These are phyloP conservation scores for Aureobasidium sp. DNA, from an alignment of 2,329 filamentous ascomycete species.

Conservation along the genomic window DNA sequence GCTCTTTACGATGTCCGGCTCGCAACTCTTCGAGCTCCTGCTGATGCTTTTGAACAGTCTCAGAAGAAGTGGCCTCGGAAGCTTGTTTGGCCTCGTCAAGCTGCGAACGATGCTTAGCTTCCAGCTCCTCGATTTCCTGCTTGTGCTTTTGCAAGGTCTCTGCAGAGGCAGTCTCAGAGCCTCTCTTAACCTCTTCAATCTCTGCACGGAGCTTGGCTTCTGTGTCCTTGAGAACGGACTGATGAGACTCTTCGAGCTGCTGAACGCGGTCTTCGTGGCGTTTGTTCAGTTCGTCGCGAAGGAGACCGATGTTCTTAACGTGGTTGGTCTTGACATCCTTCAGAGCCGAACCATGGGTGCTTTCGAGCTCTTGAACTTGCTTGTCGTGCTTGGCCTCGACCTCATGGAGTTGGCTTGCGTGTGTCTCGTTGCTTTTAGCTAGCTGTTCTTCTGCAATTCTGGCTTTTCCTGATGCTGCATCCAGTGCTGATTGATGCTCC, in stretches of 20 bases:
- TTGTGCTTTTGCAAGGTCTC: not conserved
- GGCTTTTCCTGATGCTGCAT: conserved; percentile 7
- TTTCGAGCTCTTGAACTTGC: not conserved
- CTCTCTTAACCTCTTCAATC: not conserved
- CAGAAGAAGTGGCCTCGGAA: not conserved
- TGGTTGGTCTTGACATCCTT: not conserved
- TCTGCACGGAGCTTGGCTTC: not conserved
- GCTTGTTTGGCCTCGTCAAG: not conserved
- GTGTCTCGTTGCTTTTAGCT: not conserved
- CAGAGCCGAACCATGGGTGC: not conserved
- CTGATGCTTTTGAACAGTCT: not conserved
- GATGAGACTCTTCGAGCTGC: not conserved
- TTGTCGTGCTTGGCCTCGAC: not conserved
- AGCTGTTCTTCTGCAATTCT: not conserved
- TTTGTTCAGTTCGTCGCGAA: not conserved
- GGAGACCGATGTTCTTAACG: not conserved
- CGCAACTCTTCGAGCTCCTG: not conserved
- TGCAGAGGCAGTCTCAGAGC: not conserved
- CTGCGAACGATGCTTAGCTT: not conserved
- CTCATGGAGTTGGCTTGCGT: not conserved
- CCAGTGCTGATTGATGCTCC: not conserved
- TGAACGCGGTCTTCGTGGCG: not conserved
- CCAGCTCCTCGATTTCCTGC: not conserved
- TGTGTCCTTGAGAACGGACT: not conserved
- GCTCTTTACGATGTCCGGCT: not conserved